These are phyloP conservation scores for Scalesia atractyloides DNA, from an alignment of 129 eudicot species.

Conservation along the genomic window DNA sequence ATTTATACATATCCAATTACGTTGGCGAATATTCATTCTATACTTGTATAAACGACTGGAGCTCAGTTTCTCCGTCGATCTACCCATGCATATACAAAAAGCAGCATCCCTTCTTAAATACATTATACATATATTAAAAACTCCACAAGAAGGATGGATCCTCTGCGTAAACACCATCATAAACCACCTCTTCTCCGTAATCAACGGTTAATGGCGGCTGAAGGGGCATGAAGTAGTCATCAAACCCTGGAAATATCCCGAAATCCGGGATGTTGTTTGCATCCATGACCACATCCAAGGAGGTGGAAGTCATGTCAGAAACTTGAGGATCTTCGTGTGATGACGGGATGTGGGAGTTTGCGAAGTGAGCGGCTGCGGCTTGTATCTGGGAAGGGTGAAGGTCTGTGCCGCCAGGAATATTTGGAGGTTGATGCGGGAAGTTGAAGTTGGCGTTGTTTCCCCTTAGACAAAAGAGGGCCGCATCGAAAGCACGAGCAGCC, in stretches of 20 bases:
- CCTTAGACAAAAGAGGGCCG: constrained; percentile 41
- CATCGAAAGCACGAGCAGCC: constrained; percentile 48
- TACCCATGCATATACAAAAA: no score
- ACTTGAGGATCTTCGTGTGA: background rate
- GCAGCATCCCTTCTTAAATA: background rate
- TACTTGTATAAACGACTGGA: no score
- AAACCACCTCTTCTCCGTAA: constrained; percentile 15
- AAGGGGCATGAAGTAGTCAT: constrained; percentile 37
- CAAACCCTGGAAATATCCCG: constrained; percentile 41
- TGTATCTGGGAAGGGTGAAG: constrained; percentile 43
- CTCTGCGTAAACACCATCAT: constrained; percentile 22
- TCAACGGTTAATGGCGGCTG: constrained; percentile 11
- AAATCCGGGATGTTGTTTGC: constrained; percentile 12
- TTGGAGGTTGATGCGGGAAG: constrained; percentile 42
- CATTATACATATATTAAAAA: constrained; percentile 18
- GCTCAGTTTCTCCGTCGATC: no score
- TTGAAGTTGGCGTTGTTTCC: constrained; percentile 42
- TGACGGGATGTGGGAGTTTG: constrained; percentile 15
- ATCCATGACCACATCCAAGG: background rate
- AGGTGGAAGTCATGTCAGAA: background rate
- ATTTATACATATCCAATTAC: no score
- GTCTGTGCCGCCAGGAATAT: constrained; percentile 35
- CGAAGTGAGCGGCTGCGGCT: constrained; percentile 32
- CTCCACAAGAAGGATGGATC: constrained; percentile 35
- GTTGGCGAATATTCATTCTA: no score